phyloP scores from a whole-genome alignment of 306 rosid genomes.

The Cajanus cajan region DNA sequence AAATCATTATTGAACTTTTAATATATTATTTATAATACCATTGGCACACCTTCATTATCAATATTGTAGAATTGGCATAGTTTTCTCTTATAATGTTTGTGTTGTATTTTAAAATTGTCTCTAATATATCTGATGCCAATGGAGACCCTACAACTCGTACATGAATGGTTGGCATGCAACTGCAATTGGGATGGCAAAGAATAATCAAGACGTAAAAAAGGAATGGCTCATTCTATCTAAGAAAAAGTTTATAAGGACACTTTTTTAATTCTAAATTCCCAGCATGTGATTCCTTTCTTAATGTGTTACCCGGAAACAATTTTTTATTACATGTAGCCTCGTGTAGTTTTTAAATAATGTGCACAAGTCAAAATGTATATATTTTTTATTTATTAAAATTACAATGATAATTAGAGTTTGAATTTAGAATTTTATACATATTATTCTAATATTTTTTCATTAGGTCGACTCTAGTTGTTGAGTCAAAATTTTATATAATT shows the following conservation, averaged over 20 bases:
- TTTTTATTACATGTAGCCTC: not conserved
- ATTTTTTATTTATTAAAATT: too few relatives aligned
- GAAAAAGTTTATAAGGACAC: constrained; percentile 25
- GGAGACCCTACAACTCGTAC: not conserved
- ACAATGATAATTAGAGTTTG: too few relatives aligned
- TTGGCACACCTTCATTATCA: not conserved
- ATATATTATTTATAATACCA: not conserved
- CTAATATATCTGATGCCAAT: not conserved
- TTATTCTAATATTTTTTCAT: too few relatives aligned
- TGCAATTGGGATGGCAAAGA: constrained; percentile 8
- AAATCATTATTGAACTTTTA: not conserved
- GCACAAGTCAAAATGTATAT: constrained; percentile 8
- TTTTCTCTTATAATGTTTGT: too few relatives aligned
- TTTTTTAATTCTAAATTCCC: constrained; percentile 21
- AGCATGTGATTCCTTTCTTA: constrained; percentile 48
- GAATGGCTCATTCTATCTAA: constrained; percentile 24
- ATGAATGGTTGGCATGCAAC: constrained; percentile 19
- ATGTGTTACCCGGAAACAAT: constrained; percentile 10
- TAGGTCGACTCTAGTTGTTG: too few relatives aligned
- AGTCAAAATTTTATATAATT: too few relatives aligned
- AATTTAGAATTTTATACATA: too few relatives aligned
- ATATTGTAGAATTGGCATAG: not conserved
- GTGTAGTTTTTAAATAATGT: not conserved
- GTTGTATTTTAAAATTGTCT: not conserved
- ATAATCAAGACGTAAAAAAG: constrained; percentile 22